phyloP scores from a whole-genome alignment of 441 rosid genomes.

The Euphorbia corollata region DNA sequence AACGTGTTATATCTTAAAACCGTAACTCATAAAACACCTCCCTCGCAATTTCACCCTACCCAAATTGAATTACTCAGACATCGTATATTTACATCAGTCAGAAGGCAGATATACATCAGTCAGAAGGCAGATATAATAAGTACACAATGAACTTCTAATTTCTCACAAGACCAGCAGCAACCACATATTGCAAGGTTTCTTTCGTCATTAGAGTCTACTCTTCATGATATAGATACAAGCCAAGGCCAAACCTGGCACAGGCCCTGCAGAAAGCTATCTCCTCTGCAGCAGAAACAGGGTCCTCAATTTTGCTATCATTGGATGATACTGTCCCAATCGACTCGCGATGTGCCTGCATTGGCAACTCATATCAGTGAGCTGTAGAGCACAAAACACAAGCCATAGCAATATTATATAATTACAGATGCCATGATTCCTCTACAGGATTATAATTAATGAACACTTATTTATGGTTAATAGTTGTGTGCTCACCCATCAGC shows the following conservation, averaged over 20 bases:
- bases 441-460: neutral
- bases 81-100: constrained; percentile 24
- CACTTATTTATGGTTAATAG: too few species aligned
- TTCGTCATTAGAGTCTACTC: constrained; percentile 28
- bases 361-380: neutral
- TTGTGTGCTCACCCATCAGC: neutral
- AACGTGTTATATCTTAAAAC: neutral
- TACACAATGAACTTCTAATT: constrained; percentile 14
- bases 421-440: neutral
- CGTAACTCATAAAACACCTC: neutral
- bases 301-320: constrained; percentile 33
- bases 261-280: constrained; percentile 93
- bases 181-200: constrained; percentile 2
- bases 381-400: neutral
- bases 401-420: neutral
- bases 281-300: constrained; percentile 86
- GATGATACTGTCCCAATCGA: constrained; percentile 73
- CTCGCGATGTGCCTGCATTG: constrained; percentile 84
- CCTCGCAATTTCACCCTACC: neutral
- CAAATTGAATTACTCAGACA: constrained; percentile 7
- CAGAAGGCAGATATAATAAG: neutral
- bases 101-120: constrained; percentile 18
- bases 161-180: neutral
- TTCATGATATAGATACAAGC: constrained; percentile 84
- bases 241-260: constrained; percentile 93